Evolutionary conservation across 768 basidiomycete species (phyloP), one percentile per base, ranked within the genome.

Genomic region (Collybiopsis luxurians): DNA sequence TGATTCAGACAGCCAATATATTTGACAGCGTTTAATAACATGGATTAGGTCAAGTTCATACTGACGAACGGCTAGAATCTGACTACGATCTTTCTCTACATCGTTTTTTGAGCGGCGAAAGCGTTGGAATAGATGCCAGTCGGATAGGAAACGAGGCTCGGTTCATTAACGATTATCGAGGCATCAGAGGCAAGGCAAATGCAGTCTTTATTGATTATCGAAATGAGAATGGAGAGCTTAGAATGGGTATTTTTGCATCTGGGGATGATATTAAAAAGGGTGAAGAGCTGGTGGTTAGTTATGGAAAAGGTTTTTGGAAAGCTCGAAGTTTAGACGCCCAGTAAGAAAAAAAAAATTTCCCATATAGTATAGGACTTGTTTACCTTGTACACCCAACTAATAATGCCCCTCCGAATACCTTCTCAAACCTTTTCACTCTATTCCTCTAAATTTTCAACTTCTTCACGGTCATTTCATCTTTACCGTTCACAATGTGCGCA

Each of bases 141-240:
- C 61, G 43, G 2, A 82, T 82, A 75, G 95, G 95, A 27, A 97
- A 95, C 71, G 91, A 94, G 69, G 88, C 87, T 1, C 77, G 95
- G 64, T 95, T 96, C 67, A 78, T 92, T 57, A 97, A 97, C 63
- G 95, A 96, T 74, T 98, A 88, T 71, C 81, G 95, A 55, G 91
- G 92, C 2, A 76, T 94, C n/a, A 73, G 67, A 48, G 67, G 69
- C 23, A 86, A 75, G 66, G 84, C 91, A 3, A 94, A 94, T 61
- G 88, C 85, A 0, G 62, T 81, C 27, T 93, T 93, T 63, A 73
- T 76, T 49, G 90, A 92, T 40, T 70, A 72, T 36, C 73, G 82
- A 57, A 77, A 75, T 10, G 60, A 57, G 19, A 63, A 60, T 31
- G 92, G 89, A 17, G 89, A 89, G 68, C 69, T 89, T 60, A 74